phyloP scores from a whole-genome alignment of 371 early-diverging fungal species.

The Mucor velutinosus region DNA sequence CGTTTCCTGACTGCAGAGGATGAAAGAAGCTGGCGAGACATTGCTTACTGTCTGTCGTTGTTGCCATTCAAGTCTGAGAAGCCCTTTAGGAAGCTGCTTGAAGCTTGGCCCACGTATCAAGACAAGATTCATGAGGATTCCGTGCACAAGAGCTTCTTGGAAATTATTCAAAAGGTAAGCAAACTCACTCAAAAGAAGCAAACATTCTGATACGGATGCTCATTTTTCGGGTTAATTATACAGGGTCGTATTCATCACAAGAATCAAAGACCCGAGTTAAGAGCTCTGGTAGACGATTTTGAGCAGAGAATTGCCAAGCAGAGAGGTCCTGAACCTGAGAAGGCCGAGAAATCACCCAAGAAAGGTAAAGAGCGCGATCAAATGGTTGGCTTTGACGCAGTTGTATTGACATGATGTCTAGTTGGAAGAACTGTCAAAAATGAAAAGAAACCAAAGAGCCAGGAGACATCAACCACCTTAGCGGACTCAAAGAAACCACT shows the following conservation, averaged over 20 bases:
- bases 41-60: slow-evolving; percentile 88
- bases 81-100: slow-evolving; percentile 80
- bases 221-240: neutral
- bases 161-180: slow-evolving; percentile 81
- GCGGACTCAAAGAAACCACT: neutral
- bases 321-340: slow-evolving; percentile 27
- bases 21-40: slow-evolving; percentile 87
- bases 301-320: slow-evolving; percentile 59
- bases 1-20: slow-evolving; percentile 79
- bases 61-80: slow-evolving; percentile 86
- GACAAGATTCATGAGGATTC: slow-evolving; percentile 85
- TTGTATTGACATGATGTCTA: neutral
- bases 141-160: slow-evolving; percentile 81
- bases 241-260: slow-evolving; percentile 66
- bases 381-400: neutral
- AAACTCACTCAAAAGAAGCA: neutral
- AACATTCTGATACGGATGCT: neutral
- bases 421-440: slow-evolving; percentile 7
- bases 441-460: neutral
- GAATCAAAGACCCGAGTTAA: slow-evolving; percentile 71
- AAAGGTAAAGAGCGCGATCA: slow-evolving; percentile 1
- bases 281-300: slow-evolving; percentile 78
- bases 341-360: slow-evolving; percentile 16
- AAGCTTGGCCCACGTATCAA: slow-evolving; percentile 78
- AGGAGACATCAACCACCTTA: neutral